Percentiles rank a stretch among this genome's conserved stretches.
Conservation (phyloP, 257 asterid genomes). For the Capsicum chinense region DNA sequence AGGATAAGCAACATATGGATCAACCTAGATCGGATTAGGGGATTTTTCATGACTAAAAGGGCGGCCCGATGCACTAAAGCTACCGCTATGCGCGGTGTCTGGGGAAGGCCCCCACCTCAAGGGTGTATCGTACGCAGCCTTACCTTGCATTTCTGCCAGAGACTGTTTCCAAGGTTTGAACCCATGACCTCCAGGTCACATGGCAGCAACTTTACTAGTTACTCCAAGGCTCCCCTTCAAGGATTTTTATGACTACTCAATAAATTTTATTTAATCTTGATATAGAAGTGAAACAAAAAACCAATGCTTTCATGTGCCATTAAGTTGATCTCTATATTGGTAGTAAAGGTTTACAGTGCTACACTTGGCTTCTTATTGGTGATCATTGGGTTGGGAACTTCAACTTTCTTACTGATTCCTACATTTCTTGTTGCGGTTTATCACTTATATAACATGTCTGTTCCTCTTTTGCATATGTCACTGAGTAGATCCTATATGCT, state of each 20-base stretch:
- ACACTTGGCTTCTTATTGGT: background rate
- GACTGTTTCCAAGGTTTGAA: too few species aligned
- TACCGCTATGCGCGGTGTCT: too few species aligned
- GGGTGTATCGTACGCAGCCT: too few species aligned
- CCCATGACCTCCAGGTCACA: too few species aligned
- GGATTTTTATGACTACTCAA: background rate
- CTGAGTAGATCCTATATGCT: slow-evolving; percentile 1
- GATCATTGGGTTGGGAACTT: slow-evolving; percentile 24
- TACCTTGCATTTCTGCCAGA: too few species aligned
- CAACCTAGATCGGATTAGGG: background rate
- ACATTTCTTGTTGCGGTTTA: background rate
- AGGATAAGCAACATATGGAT: background rate
- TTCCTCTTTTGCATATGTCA: background rate
- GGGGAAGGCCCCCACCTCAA: too few species aligned
- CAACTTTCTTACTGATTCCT: background rate
- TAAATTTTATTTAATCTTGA: background rate
- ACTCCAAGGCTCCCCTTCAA: too few species aligned
- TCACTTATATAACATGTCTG: background rate
- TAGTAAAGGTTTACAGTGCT: background rate
- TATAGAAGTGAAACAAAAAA: background rate
- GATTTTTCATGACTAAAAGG: background rate
- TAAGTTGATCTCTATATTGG: background rate
- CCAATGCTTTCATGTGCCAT: background rate
- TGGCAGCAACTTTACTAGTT: too few species aligned
- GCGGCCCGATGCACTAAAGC: too few species aligned